Evolutionary conservation across 192 early-diverging fungal species (phyloP).

Genomic region (Funneliformis geosporum): DNA sequence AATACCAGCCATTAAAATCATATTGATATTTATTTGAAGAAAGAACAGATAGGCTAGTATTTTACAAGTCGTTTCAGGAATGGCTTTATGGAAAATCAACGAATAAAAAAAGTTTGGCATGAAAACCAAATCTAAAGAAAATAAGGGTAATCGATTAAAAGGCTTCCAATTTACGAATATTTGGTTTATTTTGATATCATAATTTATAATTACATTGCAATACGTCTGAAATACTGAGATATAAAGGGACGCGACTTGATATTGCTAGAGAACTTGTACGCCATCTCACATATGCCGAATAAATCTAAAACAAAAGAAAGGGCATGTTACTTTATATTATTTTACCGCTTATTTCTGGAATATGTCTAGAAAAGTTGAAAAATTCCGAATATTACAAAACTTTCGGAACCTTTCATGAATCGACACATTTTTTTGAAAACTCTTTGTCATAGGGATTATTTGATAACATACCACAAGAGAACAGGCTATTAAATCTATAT

Average conservation of each 20-base stretch:
- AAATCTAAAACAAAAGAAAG: not conserved
- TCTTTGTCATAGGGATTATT: too few relatives aligned
- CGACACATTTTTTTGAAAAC: too few relatives aligned
- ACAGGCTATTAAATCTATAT: too few relatives aligned
- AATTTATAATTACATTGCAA: not conserved
- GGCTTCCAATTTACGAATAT: too few relatives aligned
- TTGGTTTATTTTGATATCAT: too few relatives aligned
- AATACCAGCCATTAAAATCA: slow-evolving; percentile 8
- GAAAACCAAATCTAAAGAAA: not conserved
- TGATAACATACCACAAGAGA: too few relatives aligned
- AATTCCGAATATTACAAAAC: too few relatives aligned
- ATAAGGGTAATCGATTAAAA: not conserved
- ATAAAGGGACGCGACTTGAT: not conserved
- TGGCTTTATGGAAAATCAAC: not conserved
- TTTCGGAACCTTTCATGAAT: too few relatives aligned
- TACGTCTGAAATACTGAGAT: not conserved
- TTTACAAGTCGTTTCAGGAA: not conserved
- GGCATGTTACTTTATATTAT: too few relatives aligned
- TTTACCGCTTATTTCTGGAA: too few relatives aligned
- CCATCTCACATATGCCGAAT: not conserved
- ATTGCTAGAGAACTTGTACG: not conserved
- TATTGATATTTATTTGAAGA: not conserved
- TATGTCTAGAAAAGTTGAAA: too few relatives aligned
- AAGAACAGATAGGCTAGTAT: not conserved
- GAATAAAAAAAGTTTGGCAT: slow-evolving; percentile 23